Conservation (phyloP, 2,329 filamentous ascomycete genomes). For the Cladorrhinum sp. region DNA sequence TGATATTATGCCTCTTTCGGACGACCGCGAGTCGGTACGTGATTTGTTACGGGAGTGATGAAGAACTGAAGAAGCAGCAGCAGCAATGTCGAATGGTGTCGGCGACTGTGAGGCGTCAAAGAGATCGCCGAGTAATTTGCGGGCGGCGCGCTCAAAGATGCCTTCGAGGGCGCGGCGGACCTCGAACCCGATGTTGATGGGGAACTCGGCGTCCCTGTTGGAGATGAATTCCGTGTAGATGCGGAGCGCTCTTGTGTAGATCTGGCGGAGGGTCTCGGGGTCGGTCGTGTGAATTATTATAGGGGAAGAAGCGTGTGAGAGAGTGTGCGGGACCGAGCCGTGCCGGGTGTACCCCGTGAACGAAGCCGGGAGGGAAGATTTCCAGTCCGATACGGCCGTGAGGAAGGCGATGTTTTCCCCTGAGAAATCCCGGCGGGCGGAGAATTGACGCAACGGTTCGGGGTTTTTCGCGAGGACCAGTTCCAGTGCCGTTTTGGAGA, state of each 20-base stretch:
- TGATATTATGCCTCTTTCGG: background rate
- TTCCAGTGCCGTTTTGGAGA: constrained; percentile 62
- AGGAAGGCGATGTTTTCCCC: constrained; percentile 70
- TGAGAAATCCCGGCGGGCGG: constrained; percentile 64
- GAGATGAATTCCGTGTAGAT: constrained; percentile 64
- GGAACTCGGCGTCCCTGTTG: constrained; percentile 60
- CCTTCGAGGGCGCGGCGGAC: constrained; percentile 53
- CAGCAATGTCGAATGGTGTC: constrained; percentile 41
- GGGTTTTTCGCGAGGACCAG: constrained; percentile 58
- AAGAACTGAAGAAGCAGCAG: constrained; percentile 10
- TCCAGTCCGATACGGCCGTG: constrained; percentile 56
- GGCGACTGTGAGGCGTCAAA: constrained; percentile 38
- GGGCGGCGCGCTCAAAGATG: constrained; percentile 55
- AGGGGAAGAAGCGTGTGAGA: constrained; percentile 17
- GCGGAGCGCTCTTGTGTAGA: constrained; percentile 56
- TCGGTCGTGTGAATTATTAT: constrained; percentile 6
- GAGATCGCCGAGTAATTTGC: constrained; percentile 40
- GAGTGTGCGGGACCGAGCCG: background rate
- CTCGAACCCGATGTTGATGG: constrained; percentile 61
- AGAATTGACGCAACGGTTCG: constrained; percentile 59
- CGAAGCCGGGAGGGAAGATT: constrained; percentile 34
- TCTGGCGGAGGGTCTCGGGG: constrained; percentile 42
- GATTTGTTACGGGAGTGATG: background rate
- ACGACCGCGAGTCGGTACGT: background rate
- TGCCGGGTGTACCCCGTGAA: constrained; percentile 5